These are phyloP conservation scores for Xerocomellus amylosporus DNA, from an alignment of 768 basidiomycete species.

Conservation along the genomic window DNA sequence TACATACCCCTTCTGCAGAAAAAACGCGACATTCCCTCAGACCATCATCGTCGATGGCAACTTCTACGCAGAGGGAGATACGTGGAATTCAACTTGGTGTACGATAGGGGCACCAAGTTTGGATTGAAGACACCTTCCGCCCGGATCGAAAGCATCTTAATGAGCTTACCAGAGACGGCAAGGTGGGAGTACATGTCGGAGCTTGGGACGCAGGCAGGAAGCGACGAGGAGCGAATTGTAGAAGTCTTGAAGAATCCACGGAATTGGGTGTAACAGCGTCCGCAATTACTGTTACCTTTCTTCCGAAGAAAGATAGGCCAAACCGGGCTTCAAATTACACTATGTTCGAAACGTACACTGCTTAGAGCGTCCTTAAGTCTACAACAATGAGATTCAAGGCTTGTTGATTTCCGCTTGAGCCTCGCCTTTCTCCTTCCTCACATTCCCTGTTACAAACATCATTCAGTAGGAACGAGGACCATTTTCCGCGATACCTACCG, in stretches of 20 bases:
- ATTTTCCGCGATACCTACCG: slow-evolving; percentile 33
- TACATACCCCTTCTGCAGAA: slow-evolving; percentile 82
- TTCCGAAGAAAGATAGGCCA: background rate
- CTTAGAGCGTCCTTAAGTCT: background rate
- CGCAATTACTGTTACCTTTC: too few relatives aligned
- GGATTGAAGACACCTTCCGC: slow-evolving; percentile 82
- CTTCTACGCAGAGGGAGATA: slow-evolving; percentile 87
- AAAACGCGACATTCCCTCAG: slow-evolving; percentile 58
- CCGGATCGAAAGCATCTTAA: slow-evolving; percentile 84
- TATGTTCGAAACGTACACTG: background rate
- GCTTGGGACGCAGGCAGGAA: slow-evolving; percentile 58
- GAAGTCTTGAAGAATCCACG: slow-evolving; percentile 58
- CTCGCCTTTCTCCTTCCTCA: slow-evolving; percentile 52
- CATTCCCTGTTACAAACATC: slow-evolving; percentile 41
- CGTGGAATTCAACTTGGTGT: slow-evolving; percentile 91
- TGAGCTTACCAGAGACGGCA: slow-evolving; percentile 85
- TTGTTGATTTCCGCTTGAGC: slow-evolving; percentile 54
- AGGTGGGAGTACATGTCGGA: slow-evolving; percentile 90
- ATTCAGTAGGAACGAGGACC: fast-evolving
- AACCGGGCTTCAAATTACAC: background rate
- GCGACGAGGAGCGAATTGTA: slow-evolving; percentile 64
- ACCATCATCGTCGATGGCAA: slow-evolving; percentile 85
- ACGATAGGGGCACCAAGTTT: slow-evolving; percentile 86
- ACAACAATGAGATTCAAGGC: slow-evolving; percentile 7
- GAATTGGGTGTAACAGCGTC: slow-evolving; percentile 51